Percentiles rank a stretch among this genome's conserved stretches.
phyloP scores from a whole-genome alignment of 2,329 filamentous ascomycete species.

The Penicillium hordei region DNA sequence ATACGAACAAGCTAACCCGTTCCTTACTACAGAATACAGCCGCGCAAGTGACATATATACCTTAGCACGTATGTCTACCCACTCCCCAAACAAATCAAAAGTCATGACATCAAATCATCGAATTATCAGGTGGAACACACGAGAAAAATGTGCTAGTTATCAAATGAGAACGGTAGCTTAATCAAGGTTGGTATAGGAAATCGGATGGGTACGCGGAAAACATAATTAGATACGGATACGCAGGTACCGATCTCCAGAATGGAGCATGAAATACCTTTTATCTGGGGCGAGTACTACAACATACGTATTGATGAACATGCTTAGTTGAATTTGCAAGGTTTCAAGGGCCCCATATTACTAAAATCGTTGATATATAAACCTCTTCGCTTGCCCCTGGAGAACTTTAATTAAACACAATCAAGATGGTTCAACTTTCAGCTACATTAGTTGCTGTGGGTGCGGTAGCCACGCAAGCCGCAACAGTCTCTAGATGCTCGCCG shows the following conservation, averaged over 20 bases:
- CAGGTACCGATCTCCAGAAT: not conserved
- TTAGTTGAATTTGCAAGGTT: not conserved
- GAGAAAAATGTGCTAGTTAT: no score
- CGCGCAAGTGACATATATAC: not conserved
- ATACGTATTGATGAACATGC: not conserved
- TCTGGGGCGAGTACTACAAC: not conserved
- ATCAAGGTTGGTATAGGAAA: not conserved
- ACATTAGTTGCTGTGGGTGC: not conserved
- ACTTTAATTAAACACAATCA: not conserved
- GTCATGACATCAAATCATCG: not conserved
- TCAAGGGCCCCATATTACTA: not conserved
- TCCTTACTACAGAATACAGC: not conserved
- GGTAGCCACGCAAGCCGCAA: not conserved
- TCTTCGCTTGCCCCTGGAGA: not conserved
- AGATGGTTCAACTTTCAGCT: not conserved
- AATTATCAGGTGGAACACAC: not conserved
- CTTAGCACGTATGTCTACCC: not conserved
- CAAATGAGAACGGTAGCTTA: not conserved
- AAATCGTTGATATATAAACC: not conserved
- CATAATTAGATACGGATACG: not conserved
- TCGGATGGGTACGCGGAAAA: not conserved
- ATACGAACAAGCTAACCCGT: not conserved
- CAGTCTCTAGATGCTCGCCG: not conserved
- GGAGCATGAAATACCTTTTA: not conserved
- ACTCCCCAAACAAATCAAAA: no score